phyloP scores from a whole-genome alignment of 1,284 basidiomycete species.

The Megacollybia platyphylla region DNA sequence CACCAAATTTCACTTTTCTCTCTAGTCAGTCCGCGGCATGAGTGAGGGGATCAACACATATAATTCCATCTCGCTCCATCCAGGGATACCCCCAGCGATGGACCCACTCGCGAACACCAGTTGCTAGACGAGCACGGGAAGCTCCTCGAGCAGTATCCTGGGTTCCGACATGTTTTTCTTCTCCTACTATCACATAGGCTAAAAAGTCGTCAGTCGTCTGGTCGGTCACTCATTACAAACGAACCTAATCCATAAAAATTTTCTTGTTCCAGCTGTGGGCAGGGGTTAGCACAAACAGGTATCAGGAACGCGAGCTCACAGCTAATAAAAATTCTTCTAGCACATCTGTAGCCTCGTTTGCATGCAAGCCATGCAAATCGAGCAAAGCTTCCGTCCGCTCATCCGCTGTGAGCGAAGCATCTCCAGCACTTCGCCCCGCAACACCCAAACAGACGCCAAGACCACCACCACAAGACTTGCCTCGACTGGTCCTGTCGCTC shows the following conservation, averaged over 20 bases:
- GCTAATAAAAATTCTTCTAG: constrained; percentile 83
- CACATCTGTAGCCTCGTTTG: constrained; percentile 85
- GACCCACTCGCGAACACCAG: constrained; percentile 81
- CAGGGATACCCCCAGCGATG: constrained; percentile 94
- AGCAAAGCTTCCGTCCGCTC: constrained; percentile 75
- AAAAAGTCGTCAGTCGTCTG: background rate
- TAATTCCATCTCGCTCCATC: constrained; percentile 82
- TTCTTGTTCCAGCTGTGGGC: constrained; percentile 66
- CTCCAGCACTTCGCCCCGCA: constrained; percentile 42
- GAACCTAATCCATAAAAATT: constrained; percentile 74
- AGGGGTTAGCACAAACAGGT: background rate
- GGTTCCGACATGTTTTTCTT: constrained; percentile 89
- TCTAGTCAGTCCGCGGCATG: constrained; percentile 36
- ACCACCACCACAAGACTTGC: constrained; percentile 70
- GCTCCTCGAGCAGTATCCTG: constrained; percentile 74
- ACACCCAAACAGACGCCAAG: constrained; percentile 82
- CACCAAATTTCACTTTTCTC: constrained; percentile 3
- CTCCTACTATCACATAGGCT: constrained; percentile 88
- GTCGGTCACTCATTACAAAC: constrained; percentile 13
- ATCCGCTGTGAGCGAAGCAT: constrained; percentile 51
- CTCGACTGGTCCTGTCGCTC: constrained; percentile 63
- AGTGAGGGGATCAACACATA: constrained; percentile 78
- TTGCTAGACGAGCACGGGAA: constrained; percentile 69
- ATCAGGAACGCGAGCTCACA: constrained; percentile 31
- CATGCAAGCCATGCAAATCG: constrained; percentile 82